These are phyloP conservation scores for Neospermospora avenae DNA, from an alignment of 2,329 filamentous ascomycete species.

Conservation along the genomic window DNA sequence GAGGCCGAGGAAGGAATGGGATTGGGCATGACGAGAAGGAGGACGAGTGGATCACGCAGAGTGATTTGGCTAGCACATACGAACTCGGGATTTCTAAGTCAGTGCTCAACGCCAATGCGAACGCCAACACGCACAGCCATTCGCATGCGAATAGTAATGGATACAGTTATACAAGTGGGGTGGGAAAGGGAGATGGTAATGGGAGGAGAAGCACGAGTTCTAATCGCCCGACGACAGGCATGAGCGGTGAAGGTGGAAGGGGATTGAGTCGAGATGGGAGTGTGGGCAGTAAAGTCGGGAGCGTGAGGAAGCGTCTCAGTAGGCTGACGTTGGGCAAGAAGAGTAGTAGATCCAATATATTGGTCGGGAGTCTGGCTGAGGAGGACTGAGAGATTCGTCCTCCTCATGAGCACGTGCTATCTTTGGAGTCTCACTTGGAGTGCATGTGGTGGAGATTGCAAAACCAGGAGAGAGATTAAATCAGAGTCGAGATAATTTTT, in stretches of 20 bases:
- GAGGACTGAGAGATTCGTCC: conserved; percentile 23
- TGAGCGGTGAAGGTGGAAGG: conserved; percentile 8
- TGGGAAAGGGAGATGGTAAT: background rate
- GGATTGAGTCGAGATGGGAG: conserved; percentile 21
- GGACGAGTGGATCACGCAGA: conserved; percentile 36
- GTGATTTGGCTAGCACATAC: conserved; percentile 30
- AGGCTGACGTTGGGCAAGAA: conserved; percentile 36
- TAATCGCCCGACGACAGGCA: conserved; percentile 20
- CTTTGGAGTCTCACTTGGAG: no score
- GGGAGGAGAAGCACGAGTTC: conserved; percentile 22
- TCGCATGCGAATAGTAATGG: background rate
- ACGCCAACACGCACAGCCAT: background rate
- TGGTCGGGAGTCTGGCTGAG: conserved; percentile 29
- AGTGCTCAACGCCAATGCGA: no score
- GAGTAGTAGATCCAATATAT: conserved; percentile 34
- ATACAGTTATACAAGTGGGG: no score
- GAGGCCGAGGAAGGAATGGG: background rate
- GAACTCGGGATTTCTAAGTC: background rate
- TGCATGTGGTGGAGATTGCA: background rate
- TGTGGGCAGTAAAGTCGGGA: conserved; percentile 32
- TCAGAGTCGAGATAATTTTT: no score
- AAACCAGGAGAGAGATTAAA: no score
- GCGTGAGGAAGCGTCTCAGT: conserved; percentile 34
- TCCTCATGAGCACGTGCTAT: no score
- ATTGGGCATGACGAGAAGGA: conserved; percentile 6